A percentile compares a stretch with the other conserved stretches of the same genome.
These are phyloP conservation scores for Cucurbita ficifolia DNA, from an alignment of 306 rosid genomes.

Conservation along the genomic window DNA sequence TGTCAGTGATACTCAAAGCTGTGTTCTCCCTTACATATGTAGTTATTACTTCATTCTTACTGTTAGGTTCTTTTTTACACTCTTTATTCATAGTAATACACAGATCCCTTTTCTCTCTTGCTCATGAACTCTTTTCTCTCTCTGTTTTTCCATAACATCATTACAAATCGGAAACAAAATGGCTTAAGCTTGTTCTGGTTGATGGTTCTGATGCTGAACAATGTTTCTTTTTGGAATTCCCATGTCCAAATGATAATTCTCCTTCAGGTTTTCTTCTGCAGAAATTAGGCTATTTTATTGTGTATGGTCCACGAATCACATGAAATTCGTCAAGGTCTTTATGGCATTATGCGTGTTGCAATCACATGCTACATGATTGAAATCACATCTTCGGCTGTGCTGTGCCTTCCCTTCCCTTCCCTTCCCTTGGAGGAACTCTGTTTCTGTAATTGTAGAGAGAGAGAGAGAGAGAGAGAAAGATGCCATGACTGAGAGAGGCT, in stretches of 20 bases:
- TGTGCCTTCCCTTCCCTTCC: too few species aligned
- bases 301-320: slow-evolving; percentile 17
- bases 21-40: neutral
- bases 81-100: neutral
- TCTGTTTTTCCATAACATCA: neutral
- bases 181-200: neutral
- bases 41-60: slow-evolving; percentile 5
- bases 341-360: slow-evolving; percentile 4
- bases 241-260: neutral
- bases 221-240: neutral
- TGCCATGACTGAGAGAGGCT: too few species aligned
- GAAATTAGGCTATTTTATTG: slow-evolving; percentile 16
- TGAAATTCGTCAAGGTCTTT: neutral
- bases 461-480: too few species aligned
- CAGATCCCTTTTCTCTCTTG: neutral
- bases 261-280: neutral
- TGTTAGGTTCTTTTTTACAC: slow-evolving; percentile 1
- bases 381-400: neutral
- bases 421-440: too few species aligned
- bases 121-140: neutral
- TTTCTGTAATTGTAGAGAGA: too few species aligned
- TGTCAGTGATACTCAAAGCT: slow-evolving; percentile 14
- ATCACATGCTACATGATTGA: slow-evolving; percentile 2
- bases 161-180: neutral
- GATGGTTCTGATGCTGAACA: neutral